These are phyloP conservation scores for Aureobasidium melanogenum DNA, from an alignment of 2,329 filamentous ascomycete species.

Conservation along the genomic window DNA sequence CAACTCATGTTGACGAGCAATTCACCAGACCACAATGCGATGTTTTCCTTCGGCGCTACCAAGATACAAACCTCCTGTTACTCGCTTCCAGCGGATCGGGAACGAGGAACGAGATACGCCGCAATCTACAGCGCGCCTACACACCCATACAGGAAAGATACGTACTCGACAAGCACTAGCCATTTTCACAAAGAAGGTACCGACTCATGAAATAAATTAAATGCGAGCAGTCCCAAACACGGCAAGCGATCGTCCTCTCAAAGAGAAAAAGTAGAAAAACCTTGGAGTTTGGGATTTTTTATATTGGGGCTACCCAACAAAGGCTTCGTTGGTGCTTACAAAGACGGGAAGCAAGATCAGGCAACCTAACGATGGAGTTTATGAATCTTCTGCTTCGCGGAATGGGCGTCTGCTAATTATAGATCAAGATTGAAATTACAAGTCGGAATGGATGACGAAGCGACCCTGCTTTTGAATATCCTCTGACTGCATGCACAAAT, in stretches of 20 bases:
- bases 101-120: not conserved
- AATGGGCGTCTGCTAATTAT: not conserved
- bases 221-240: conserved; percentile 1
- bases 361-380: not conserved
- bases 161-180: not conserved
- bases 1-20: not conserved
- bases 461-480: not conserved
- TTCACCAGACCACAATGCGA: not conserved
- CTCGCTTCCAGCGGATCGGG: not conserved
- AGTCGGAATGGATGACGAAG: not conserved
- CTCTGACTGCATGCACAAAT: not conserved
- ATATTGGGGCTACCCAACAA: not conserved
- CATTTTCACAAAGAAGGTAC: not conserved
- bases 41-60: not conserved
- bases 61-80: not conserved
- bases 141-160: not conserved
- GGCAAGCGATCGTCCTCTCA: not conserved
- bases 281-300: conserved; percentile 1
- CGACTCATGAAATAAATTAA: not conserved
- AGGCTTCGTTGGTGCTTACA: not conserved
- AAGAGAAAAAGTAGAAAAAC: not conserved
- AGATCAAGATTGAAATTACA: not conserved
- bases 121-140: not conserved
- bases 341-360: not conserved
- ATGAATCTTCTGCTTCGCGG: not conserved